Conservation (phyloP, 441 rosid genomes). For the Adansonia rubrostipa region DNA sequence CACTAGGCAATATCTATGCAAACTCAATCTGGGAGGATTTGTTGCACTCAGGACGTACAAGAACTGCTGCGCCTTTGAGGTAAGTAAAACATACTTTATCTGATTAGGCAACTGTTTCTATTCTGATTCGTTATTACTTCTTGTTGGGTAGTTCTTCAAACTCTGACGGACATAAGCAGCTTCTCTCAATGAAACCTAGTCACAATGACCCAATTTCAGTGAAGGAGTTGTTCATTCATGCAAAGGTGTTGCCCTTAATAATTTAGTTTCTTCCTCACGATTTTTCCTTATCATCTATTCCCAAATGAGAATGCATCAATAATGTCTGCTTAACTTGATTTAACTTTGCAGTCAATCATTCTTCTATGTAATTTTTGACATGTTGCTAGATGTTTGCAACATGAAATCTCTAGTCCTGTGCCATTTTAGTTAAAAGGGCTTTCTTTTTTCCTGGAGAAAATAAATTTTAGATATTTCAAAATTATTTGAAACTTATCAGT, state of each 20-base stretch:
- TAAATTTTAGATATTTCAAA: background rate
- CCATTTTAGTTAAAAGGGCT: background rate
- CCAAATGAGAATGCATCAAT: background rate
- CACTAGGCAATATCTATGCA: conserved; percentile 71
- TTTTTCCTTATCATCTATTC: background rate
- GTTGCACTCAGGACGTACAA: conserved; percentile 53
- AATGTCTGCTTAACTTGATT: conserved; percentile 1
- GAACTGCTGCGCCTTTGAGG: conserved; percentile 49
- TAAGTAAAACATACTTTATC: conserved; percentile 39
- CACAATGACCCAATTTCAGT: conserved; percentile 69
- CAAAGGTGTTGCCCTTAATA: conserved; percentile 62
- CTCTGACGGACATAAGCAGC: conserved; percentile 51
- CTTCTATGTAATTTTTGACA: background rate
- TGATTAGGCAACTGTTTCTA: conserved; percentile 12
- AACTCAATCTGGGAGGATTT: conserved; percentile 92
- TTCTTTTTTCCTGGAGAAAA: background rate
- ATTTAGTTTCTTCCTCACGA: background rate
- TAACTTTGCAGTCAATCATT: background rate
- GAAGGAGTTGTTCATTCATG: conserved; percentile 90
- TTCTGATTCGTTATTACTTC: conserved; percentile 33
- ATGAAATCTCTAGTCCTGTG: background rate
- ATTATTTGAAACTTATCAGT: background rate
- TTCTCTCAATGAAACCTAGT: conserved; percentile 68
- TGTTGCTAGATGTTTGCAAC: background rate
- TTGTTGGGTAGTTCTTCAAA: conserved; percentile 48